These are phyloP conservation scores for Tulasnella sp. DNA, from an alignment of 768 basidiomycete species.

Conservation along the genomic window DNA sequence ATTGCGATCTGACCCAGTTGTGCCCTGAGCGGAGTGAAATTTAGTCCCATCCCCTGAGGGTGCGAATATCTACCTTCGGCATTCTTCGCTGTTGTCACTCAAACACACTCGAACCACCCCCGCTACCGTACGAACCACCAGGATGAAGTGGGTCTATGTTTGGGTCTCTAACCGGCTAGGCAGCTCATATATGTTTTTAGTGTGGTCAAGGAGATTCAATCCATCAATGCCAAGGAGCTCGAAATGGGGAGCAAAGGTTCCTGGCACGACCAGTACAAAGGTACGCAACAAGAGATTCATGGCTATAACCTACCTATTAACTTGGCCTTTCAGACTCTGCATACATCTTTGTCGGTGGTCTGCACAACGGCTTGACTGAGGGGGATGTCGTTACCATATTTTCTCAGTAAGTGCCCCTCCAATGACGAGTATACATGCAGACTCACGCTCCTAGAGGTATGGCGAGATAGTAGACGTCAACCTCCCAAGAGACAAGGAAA, in stretches of 20 bases:
- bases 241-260: constrained; percentile 53
- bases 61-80: neutral
- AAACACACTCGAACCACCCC: neutral
- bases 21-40: neutral
- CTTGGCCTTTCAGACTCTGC: constrained; percentile 56
- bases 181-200: constrained; percentile 30
- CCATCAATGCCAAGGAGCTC: constrained; percentile 85
- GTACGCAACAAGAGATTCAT: constrained; percentile 30
- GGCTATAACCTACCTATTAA: neutral
- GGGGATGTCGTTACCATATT: constrained; percentile 96
- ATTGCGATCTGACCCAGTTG: neutral
- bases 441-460: constrained; percentile 42
- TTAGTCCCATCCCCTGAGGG: neutral
- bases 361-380: constrained; percentile 82
- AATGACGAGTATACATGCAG: neutral
- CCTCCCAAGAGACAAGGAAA: constrained; percentile 85
- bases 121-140: neutral
- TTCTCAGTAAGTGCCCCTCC: constrained; percentile 63
- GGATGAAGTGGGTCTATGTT: neutral
- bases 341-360: constrained; percentile 85
- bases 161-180: neutral
- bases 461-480: constrained; percentile 96
- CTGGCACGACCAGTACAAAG: constrained; percentile 97
- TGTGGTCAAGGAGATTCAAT: constrained; percentile 84
- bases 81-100: neutral